Evolutionary conservation across 2,329 filamentous ascomycete genomes (phyloP).

Genomic region (Aspergillus bombycis): DNA sequence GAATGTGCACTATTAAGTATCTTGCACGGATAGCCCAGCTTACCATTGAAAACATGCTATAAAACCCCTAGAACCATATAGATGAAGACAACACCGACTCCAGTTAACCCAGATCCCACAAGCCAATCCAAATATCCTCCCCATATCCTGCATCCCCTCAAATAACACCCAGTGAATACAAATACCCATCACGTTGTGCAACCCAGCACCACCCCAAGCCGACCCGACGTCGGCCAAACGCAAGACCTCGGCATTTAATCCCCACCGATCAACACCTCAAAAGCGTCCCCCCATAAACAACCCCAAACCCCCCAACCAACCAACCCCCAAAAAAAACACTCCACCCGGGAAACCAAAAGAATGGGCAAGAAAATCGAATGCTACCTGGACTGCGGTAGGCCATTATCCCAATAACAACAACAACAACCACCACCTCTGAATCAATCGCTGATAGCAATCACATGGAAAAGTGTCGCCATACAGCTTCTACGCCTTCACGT

Average conservation of each 20-base stretch:
- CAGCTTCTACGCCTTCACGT: conserved; percentile 56
- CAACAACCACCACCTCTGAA: background rate
- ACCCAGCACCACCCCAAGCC: background rate
- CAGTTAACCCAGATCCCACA: too few relatives aligned
- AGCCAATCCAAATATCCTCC: too few relatives aligned
- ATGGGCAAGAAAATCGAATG: conserved; percentile 68
- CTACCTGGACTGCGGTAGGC: conserved; percentile 68
- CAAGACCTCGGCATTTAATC: conserved; percentile 5
- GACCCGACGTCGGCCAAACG: conserved; percentile 6
- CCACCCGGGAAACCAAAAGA: background rate
- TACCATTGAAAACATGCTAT: too few relatives aligned
- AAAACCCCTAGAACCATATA: too few relatives aligned
- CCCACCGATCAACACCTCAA: background rate
- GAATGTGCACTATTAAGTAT: too few relatives aligned
- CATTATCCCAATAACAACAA: too few relatives aligned
- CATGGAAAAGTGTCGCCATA: conserved; percentile 62
- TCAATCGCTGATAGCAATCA: background rate
- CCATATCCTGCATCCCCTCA: background rate
- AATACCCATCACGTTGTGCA: background rate
- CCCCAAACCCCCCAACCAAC: background rate
- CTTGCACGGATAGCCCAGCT: too few relatives aligned
- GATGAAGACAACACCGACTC: too few relatives aligned
- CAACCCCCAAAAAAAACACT: background rate
- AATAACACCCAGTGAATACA: background rate
- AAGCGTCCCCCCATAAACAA: background rate